Conservation (phyloP, 495 filamentous ascomycete genomes). For the Hyphodiscus hymeniophilus region DNA sequence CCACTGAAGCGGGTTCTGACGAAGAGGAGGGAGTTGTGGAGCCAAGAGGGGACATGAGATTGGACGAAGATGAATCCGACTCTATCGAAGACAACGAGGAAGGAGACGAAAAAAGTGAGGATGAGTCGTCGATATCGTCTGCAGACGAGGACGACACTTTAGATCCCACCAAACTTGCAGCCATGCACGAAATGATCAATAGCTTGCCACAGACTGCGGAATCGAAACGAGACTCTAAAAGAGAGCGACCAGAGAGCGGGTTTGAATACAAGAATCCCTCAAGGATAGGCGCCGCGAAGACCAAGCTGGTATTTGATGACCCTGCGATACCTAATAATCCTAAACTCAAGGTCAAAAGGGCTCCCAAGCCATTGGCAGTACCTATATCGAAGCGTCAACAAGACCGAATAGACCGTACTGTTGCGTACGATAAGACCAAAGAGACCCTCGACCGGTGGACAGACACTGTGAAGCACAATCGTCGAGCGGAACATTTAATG, state of each 20-base stretch:
- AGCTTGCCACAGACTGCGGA: conserved; percentile 43
- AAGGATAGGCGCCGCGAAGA: conserved; percentile 47
- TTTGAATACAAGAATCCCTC: conserved; percentile 45
- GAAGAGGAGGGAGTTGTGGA: conserved; percentile 2
- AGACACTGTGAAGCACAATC: conserved; percentile 89
- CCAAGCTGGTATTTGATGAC: conserved; percentile 75
- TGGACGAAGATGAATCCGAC: conserved; percentile 27
- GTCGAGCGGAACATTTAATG: conserved; percentile 82
- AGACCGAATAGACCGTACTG: conserved; percentile 74
- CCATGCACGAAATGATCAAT: conserved; percentile 63
- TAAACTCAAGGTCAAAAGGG: conserved; percentile 44
- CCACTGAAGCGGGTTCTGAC: not conserved
- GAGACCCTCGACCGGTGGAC: conserved; percentile 85
- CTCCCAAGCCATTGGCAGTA: conserved; percentile 68
- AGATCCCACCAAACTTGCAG: conserved; percentile 52
- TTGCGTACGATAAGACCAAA: conserved; percentile 84
- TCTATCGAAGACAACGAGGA: conserved; percentile 41
- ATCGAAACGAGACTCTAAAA: conserved; percentile 22
- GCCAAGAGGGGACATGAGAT: conserved; percentile 10
- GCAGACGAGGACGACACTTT: conserved; percentile 39
- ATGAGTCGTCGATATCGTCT: conserved; percentile 35
- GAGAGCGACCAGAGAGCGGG: conserved; percentile 26
- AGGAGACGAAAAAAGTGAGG: conserved; percentile 33
- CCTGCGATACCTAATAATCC: conserved; percentile 56
- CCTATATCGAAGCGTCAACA: conserved; percentile 86